Evolutionary conservation across 2,329 filamentous ascomycete species (phyloP), one percentile per base, ranked within the genome.

Genomic region (Nannizzia gypsea): DNA sequence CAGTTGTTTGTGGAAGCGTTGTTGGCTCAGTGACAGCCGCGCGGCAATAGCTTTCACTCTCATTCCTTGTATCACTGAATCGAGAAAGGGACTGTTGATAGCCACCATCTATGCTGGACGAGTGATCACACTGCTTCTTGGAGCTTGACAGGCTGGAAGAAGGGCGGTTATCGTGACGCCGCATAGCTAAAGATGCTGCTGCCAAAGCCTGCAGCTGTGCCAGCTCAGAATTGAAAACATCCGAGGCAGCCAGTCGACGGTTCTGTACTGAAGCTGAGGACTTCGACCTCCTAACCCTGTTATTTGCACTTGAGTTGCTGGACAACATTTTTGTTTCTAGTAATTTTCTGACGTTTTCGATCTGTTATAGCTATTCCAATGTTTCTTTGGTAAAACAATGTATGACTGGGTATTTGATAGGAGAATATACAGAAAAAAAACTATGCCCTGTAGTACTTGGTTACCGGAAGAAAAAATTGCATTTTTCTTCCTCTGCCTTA

Each of bases 141-240:
- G 57, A 55, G 55, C 26, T 38, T 20, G 55, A 54, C 3, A 59
- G 62, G 6, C 52, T 44, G 11, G 48, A 56, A 2, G 61, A 63
- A 15, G 56, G 54, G 28, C 67, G 65, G 20, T 70, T 68, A 13
- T 64, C 67, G 1, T 70, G 72, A 28, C 73, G 69, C 38, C 67
- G 68, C 74, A 77, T 77, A 38, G 75, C 75, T 15, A 68, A 66
- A 13, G 73, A 72, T 6, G 75, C 75, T 48, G 75, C 75, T n/a
- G 72, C 70, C 6, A 71, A 67, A 17, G 74, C 74, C 62, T 74
- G 73, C 15, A 65, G 59, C 50, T 67, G 69, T 54, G 68, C 67
- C 4, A 67, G 55, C 8, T 71, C 68, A 6, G 69, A 63, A 57
- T 73, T 67, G 20, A 72, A 63, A 2, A 66, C 60, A 20, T 72